A percentile compares a stretch with the other conserved stretches of the same genome.
Evolutionary conservation across 106 monocot species (phyloP).

Genomic region (Phalaenopsis aphrodite): DNA sequence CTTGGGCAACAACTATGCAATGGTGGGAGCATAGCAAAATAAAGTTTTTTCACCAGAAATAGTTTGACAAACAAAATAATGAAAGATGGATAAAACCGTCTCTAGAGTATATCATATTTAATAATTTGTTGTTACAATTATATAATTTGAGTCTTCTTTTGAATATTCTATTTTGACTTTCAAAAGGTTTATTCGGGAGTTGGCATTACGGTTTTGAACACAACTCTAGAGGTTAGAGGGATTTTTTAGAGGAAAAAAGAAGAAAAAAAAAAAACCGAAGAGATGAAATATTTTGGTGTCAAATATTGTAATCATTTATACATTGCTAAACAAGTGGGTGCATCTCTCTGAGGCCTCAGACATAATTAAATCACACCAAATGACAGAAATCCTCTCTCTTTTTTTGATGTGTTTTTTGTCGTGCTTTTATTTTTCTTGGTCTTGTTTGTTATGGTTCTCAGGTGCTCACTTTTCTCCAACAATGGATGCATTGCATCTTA

Average conservation of each 20-base stretch:
- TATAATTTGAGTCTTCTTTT: too few species aligned
- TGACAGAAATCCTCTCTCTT: background rate
- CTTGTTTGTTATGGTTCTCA: background rate
- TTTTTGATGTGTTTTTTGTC: background rate
- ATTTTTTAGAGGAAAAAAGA: background rate
- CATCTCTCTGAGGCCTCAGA: background rate
- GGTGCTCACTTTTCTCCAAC: background rate
- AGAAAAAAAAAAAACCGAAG: background rate
- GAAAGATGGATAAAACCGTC: too few species aligned
- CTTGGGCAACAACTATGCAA: too few species aligned
- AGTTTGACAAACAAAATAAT: too few species aligned
- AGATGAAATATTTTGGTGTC: background rate
- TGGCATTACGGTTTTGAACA: background rate
- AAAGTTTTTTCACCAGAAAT: too few species aligned
- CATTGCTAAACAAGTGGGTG: background rate
- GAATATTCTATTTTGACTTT: too few species aligned
- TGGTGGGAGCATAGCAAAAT: too few species aligned
- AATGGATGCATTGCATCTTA: background rate
- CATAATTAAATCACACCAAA: background rate
- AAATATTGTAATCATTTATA: background rate
- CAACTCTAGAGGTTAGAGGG: too few species aligned
- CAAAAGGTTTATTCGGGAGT: background rate
- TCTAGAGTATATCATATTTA: too few species aligned
- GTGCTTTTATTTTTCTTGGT: background rate
- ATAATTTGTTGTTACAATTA: too few species aligned